Percentiles rank a stretch among this genome's conserved stretches.
These are phyloP conservation scores for Kwoniella sp. DNA, from an alignment of 768 basidiomycete genomes.

Conservation along the genomic window DNA sequence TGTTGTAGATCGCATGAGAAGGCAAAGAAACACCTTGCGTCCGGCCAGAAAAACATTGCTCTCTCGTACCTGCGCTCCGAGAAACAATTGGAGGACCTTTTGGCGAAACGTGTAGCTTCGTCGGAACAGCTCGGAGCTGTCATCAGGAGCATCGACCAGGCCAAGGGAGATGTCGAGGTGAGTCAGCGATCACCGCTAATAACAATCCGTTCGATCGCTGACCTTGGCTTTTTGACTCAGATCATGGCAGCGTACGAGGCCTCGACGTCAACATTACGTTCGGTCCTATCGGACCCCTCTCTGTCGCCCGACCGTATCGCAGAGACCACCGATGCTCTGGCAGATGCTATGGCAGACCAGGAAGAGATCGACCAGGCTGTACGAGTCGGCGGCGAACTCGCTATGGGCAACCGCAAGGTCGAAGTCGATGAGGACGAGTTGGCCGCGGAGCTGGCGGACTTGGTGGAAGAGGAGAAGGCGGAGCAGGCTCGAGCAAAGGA, in stretches of 20 bases:
- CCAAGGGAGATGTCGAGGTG: constrained; percentile 87
- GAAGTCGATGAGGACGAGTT: constrained; percentile 62
- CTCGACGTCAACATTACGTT: constrained; percentile 73
- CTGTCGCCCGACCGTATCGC: constrained; percentile 78
- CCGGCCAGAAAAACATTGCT: constrained; percentile 73
- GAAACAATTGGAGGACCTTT: constrained; percentile 76
- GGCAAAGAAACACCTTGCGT: constrained; percentile 67
- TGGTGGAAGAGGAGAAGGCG: constrained; percentile 61
- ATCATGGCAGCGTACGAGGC: constrained; percentile 84
- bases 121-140: constrained; percentile 75
- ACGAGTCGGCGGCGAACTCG: constrained; percentile 67
- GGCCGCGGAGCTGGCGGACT: constrained; percentile 66
- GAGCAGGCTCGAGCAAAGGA: constrained; percentile 38
- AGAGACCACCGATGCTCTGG: constrained; percentile 81
- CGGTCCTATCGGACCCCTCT: constrained; percentile 76
- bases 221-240: constrained; percentile 56
- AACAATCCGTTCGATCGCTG: no score
- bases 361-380: constrained; percentile 80
- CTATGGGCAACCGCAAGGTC: constrained; percentile 58
- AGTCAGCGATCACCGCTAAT: constrained; percentile 23
- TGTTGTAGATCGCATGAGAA: constrained; percentile 66
- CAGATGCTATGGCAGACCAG: constrained; percentile 78
- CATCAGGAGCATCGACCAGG: constrained; percentile 77
- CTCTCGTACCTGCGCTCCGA: constrained; percentile 75
- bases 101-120: constrained; percentile 73